Base-by-base conservation (phyloP, 768 basidiomycete genomes). In the Amanita exitialis region DNA sequence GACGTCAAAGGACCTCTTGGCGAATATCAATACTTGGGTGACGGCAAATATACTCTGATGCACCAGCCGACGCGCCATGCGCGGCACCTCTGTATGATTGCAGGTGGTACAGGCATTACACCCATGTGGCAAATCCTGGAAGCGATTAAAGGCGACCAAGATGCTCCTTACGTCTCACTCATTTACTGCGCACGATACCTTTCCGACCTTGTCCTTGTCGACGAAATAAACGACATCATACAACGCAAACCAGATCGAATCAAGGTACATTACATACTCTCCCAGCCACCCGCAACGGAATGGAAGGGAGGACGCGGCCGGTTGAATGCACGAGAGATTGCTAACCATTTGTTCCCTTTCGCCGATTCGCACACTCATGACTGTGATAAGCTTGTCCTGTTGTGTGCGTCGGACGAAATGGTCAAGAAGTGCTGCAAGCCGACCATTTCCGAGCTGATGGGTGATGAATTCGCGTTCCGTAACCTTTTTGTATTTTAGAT, bases 81-180 rank as follows among this genome's bases (percentile, higher is more conserved):
- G 15, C 59, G 59, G 20, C 64, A 75, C 16, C 56, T 83, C 12
- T 78, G 76, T 1, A 66, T 82, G 69, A 66, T 82, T 35, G 81
- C 76, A 49, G 81, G 69, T 7, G 81, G 81, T 15, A 79, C 72
- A 35, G 79, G 79, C 20, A 75, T 82, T 46, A 80, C 80, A 0
- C 79, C 80, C 0, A 77, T 82, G 41, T 61, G 80, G 0, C 79
- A 81, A 59, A 73, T 80, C 18, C 62, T 80, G n/a, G 43, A 28
- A 0, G 25, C 43, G 10, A 78, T 97, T 63, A 86, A 87, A 68
- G 90, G 93, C 67, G 82, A 89, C 16, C 64, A 69, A 41, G 95
- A 99, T 75, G 71, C 62, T 55, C 96, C 95, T 34, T 79, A 75
- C 57, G 68, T 98, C 61, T 79, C 77, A 56, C 80, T 99, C 61